These are phyloP conservation scores for Asterochloris erici DNA, from an alignment of 139 green algal genomes.

Conservation along the genomic window DNA sequence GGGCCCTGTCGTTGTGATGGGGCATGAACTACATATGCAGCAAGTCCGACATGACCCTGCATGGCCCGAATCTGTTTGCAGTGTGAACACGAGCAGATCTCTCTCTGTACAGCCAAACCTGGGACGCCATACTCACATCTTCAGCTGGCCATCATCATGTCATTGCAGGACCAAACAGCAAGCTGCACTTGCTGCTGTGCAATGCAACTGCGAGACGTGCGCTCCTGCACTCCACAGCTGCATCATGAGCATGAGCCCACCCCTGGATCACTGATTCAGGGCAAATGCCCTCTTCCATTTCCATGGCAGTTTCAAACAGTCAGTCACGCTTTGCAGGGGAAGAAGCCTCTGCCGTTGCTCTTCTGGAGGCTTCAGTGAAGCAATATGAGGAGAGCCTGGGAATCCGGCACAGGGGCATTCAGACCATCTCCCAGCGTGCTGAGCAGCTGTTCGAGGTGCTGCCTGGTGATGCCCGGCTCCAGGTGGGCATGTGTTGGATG, in stretches of 20 bases:
- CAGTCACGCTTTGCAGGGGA: slow-evolving; percentile 17
- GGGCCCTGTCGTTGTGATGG: too few relatives aligned
- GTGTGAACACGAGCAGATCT: too few relatives aligned
- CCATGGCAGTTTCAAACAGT: neutral
- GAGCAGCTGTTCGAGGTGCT: slow-evolving; percentile 19
- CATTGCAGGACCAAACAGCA: too few relatives aligned
- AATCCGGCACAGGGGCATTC: slow-evolving; percentile 17
- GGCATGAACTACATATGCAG: too few relatives aligned
- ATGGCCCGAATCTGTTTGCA: too few relatives aligned
- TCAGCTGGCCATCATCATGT: too few relatives aligned
- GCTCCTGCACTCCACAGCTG: neutral
- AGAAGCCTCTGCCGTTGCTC: slow-evolving; percentile 19
- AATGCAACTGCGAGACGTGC: neutral
- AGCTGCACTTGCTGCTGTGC: neutral
- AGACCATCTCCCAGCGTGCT: slow-evolving; percentile 3
- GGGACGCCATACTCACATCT: too few relatives aligned
- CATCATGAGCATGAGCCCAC: neutral
- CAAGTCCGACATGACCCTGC: too few relatives aligned
- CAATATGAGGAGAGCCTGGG: slow-evolving; percentile 27
- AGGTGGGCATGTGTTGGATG: neutral
- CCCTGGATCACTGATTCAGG: neutral
- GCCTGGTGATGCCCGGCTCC: neutral
- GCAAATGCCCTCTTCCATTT: neutral
- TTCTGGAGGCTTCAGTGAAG: slow-evolving; percentile 40
- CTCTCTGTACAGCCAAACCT: too few relatives aligned